These are phyloP conservation scores for Pseudevernia furfuracea DNA, from an alignment of 495 filamentous ascomycete species.

Conservation along the genomic window DNA sequence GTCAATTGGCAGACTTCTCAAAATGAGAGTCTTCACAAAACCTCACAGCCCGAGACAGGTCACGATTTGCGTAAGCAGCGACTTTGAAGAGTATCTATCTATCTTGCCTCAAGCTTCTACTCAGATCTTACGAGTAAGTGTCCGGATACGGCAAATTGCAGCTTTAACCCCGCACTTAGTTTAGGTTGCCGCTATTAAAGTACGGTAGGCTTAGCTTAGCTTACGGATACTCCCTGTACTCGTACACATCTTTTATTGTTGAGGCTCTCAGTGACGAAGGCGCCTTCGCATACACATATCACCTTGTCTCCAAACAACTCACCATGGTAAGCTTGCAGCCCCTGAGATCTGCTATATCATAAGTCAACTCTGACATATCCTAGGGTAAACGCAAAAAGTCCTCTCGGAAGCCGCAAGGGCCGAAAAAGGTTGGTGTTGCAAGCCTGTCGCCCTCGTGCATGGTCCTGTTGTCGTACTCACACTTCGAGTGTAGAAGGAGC, in stretches of 20 bases:
- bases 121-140: no score
- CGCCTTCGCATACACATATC: no score
- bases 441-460: background rate
- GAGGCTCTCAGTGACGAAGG: background rate
- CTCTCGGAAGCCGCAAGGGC: constrained; percentile 70
- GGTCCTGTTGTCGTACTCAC: constrained; percentile 9
- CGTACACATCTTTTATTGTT: no score
- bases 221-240: no score
- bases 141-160: background rate
- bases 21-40: background rate
- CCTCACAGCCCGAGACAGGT: background rate
- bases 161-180: constrained; percentile 1
- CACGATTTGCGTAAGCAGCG: no score
- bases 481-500: constrained; percentile 56
- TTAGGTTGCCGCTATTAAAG: constrained; percentile 2
- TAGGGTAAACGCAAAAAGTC: constrained; percentile 97
- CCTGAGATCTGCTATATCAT: background rate
- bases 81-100: no score
- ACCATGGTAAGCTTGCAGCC: constrained; percentile 8
- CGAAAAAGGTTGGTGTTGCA: constrained; percentile 61
- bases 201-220: no score
- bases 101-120: no score
- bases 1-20: background rate
- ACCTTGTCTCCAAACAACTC: background rate
- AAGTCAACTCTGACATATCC: constrained; percentile 1